Percentiles rank a stretch among this genome's conserved stretches.
Evolutionary conservation across 257 asterid genomes (phyloP).

Genomic region (Lycium barbarum): DNA sequence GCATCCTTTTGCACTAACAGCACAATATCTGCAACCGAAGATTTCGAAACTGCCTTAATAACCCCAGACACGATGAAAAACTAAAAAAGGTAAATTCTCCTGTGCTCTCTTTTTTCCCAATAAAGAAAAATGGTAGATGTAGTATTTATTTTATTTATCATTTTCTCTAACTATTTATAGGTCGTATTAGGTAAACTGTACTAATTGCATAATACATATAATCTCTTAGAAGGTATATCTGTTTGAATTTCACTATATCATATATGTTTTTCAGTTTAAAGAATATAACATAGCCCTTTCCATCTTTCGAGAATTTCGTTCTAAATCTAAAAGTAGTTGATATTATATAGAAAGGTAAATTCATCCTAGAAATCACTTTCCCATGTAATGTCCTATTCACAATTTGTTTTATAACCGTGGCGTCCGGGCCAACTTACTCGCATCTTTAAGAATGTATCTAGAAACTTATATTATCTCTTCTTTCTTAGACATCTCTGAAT

Average conservation of each 20-base stretch:
- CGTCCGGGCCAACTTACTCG: too few relatives aligned
- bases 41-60: neutral
- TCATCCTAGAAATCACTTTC: too few relatives aligned
- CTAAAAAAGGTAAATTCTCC: neutral
- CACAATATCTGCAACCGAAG: constrained; percentile 10
- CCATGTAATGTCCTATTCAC: too few relatives aligned
- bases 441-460: neutral
- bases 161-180: too few relatives aligned
- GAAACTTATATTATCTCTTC: neutral
- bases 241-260: neutral
- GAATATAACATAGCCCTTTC: neutral
- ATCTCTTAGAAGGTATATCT: too few relatives aligned
- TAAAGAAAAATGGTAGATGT: neutral
- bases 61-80: neutral
- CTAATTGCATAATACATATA: neutral
- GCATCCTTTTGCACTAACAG: constrained; percentile 34
- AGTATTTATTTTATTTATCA: neutral
- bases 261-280: neutral
- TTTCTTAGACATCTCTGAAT: neutral
- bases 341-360: too few relatives aligned
- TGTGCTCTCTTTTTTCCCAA: neutral
- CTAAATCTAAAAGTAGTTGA: neutral
- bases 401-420: too few relatives aligned
- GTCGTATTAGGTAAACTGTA: neutral
- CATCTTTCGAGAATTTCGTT: neutral